Evolutionary conservation across 257 asterid species (phyloP).

Genomic region (Solanum tarapatanum): DNA sequence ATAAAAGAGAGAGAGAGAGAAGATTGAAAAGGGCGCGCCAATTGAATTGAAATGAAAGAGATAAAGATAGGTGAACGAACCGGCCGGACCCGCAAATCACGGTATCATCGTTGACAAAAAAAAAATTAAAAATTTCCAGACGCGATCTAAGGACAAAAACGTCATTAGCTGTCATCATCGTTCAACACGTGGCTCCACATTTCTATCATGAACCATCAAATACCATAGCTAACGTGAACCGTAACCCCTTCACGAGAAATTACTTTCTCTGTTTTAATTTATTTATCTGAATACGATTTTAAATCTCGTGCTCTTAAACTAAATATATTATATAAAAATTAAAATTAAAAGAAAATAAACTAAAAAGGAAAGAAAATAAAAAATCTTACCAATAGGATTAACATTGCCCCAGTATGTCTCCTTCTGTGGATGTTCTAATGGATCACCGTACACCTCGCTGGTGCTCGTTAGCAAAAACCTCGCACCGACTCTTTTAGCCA

Average conservation of each 20-base stretch:
- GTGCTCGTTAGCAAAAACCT: conserved; percentile 96
- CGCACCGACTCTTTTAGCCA: conserved; percentile 98
- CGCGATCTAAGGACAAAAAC: background rate
- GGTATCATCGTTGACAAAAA: background rate
- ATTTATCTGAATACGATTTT: no score
- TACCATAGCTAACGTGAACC: conserved; percentile 6
- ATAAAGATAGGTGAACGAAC: background rate
- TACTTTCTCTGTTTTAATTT: no score
- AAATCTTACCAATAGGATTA: conserved; percentile 69
- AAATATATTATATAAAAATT: no score
- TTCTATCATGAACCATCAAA: background rate
- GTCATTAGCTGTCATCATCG: background rate
- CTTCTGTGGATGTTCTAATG: conserved; percentile 81
- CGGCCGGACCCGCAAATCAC: background rate
- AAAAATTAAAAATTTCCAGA: background rate
- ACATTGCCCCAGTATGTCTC: conserved; percentile 99
- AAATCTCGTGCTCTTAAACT: rapidly evolving
- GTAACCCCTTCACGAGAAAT: no score
- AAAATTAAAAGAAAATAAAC: no score
- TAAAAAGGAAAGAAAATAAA: background rate
- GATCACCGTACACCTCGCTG: conserved; percentile 97
- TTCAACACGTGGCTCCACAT: conserved; percentile 22
- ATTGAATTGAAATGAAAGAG: background rate
- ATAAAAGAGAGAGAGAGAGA: background rate
- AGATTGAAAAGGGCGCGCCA: background rate